phyloP scores from a whole-genome alignment of 2,329 filamentous ascomycete genomes.

The Fusarium coffeatum region DNA sequence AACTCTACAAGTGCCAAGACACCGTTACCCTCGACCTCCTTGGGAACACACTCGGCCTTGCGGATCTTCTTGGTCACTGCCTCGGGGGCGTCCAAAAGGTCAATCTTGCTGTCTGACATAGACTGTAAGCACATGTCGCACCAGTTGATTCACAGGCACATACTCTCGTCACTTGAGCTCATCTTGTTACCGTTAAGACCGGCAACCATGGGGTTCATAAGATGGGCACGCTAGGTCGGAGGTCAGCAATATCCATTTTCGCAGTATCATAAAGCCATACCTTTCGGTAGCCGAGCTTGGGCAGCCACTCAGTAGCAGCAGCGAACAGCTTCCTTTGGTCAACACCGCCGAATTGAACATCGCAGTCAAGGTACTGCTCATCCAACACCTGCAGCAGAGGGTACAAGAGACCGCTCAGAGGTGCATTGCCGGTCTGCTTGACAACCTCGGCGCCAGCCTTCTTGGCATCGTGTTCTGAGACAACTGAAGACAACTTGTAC shows the following conservation, averaged over 20 bases:
- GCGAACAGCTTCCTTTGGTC: conserved; percentile 93
- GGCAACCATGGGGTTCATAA: conserved; percentile 81
- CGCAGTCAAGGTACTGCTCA: conserved; percentile 87
- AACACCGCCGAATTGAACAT: conserved; percentile 85
- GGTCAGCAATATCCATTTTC: conserved; percentile 10
- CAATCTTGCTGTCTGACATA: conserved; percentile 81
- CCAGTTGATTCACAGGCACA: neutral
- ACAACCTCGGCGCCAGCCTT: conserved; percentile 94
- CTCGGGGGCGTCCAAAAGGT: conserved; percentile 85
- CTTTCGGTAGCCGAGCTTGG: conserved; percentile 85
- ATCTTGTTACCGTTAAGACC: conserved; percentile 89
- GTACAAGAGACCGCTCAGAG: conserved; percentile 64
- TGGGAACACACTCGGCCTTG: conserved; percentile 84
- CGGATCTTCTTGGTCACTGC: conserved; percentile 83
- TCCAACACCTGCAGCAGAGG: conserved; percentile 82
- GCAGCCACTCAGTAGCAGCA: conserved; percentile 84
- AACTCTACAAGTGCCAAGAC: conserved; percentile 87
- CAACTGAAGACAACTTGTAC: conserved; percentile 77
- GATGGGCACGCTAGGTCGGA: conserved; percentile 51
- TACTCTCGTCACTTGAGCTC: conserved; percentile 78
- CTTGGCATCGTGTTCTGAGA: conserved; percentile 83
- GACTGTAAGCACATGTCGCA: neutral
- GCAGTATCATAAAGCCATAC: conserved; percentile 42
- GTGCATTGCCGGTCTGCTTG: conserved; percentile 85
- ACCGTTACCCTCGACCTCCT: conserved; percentile 85